Evolutionary conservation across 139 green algal species (phyloP).

Genomic region (Chlamydomonas applanata): DNA sequence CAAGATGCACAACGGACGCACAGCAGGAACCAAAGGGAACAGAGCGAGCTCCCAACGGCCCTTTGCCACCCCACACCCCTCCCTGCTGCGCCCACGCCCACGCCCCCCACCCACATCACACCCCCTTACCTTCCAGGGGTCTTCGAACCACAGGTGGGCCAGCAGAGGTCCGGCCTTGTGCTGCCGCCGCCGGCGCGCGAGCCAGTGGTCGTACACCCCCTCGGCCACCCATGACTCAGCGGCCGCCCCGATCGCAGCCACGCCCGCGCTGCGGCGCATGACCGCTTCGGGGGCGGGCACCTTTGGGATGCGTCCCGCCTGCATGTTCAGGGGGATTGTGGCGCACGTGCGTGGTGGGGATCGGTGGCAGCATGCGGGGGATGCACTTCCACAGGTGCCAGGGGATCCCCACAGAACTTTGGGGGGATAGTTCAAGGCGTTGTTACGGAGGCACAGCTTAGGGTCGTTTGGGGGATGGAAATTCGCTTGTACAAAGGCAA

Average conservation of each 20-base stretch:
- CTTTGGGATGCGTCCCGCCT: constrained; percentile 28
- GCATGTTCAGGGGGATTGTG: constrained; percentile 5
- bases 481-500: background rate
- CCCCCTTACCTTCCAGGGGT: constrained; percentile 39
- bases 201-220: constrained; percentile 44
- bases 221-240: constrained; percentile 1
- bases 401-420: no score
- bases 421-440: no score
- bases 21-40: no score
- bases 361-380: no score
- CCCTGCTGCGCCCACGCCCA: no score
- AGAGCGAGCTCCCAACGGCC: no score
- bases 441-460: no score
- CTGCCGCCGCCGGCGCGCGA: constrained; percentile 23
- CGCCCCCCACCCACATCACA: no score
- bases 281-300: constrained; percentile 30
- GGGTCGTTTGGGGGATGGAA: no score
- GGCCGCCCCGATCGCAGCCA: constrained; percentile 5
- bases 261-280: constrained; percentile 18
- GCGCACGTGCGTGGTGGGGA: background rate
- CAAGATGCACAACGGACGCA: no score
- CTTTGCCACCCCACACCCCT: no score
- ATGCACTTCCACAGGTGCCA: no score
- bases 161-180: constrained; percentile 24
- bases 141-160: constrained; percentile 35